Conservation (phyloP, 75 land plant genomes). For the Selaginella tamariscina region DNA sequence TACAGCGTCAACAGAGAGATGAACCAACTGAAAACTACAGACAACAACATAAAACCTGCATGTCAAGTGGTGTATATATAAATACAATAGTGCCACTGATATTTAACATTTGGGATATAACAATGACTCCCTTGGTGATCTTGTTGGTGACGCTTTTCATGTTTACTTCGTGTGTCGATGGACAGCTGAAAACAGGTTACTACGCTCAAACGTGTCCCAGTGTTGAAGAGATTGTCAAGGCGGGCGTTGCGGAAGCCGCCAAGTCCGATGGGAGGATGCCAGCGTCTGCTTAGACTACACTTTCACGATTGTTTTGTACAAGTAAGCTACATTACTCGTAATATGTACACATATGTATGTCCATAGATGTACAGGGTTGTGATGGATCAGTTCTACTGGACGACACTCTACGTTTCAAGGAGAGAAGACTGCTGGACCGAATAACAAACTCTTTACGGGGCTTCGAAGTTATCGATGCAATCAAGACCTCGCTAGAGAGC, state of each 20-base stretch:
- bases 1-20: too few species aligned
- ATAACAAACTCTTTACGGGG: background rate
- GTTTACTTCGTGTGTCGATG: background rate
- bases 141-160: background rate
- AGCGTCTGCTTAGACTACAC: constrained; percentile 14
- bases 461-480: background rate
- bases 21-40: too few species aligned
- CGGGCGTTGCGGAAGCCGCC: background rate
- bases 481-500: background rate
- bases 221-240: background rate
- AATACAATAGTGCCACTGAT: too few species aligned
- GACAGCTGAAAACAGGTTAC: background rate
- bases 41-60: too few species aligned
- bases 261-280: background rate
- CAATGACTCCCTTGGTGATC: too few species aligned
- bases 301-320: constrained; percentile 15
- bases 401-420: background rate
- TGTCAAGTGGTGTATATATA: too few species aligned
- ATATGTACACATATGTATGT: background rate
- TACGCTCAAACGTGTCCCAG: background rate
- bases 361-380: background rate
- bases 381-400: background rate
- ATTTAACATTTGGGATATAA: too few species aligned
- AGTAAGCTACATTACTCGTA: background rate
- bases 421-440: background rate